These are phyloP conservation scores for Scheffersomyces cryptocercus DNA, from an alignment of 1,139 yeast species.

Conservation along the genomic window DNA sequence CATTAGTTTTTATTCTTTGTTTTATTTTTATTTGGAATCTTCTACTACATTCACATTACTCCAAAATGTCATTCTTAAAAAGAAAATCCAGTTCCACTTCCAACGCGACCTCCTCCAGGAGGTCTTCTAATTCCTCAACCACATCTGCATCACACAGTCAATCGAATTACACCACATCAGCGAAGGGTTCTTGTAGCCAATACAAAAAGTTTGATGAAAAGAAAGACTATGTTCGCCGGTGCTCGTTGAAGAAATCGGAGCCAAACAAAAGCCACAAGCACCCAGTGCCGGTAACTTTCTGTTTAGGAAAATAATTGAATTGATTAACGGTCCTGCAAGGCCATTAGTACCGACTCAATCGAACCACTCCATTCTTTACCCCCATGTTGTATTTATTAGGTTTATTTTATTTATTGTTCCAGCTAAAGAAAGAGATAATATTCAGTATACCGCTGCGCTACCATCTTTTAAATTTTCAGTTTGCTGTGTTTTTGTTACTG, in stretches of 20 bases:
- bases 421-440: not conserved
- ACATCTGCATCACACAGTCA: not conserved
- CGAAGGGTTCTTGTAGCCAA: conserved; percentile 16
- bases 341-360: no score
- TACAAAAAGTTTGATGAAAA: conserved; percentile 38
- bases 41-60: not conserved
- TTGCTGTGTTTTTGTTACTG: not conserved
- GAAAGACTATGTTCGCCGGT: conserved; percentile 46
- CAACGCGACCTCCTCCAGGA: not conserved
- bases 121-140: conserved; percentile 1
- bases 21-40: not conserved
- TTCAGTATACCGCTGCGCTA: not conserved
- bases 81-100: not conserved
- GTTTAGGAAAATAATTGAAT: conserved; percentile 30
- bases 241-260: conserved; percentile 26
- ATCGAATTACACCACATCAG: not conserved
- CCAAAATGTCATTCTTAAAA: not conserved
- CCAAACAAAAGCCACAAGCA: conserved; percentile 16
- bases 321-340: not conserved
- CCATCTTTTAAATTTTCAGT: no score
- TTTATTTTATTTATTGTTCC: not conserved
- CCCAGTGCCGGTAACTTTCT: conserved; percentile 39
- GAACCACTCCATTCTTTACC: not conserved
- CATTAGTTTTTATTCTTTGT: not conserved
- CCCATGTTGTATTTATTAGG: conserved; percentile 1